Base-by-base conservation (phyloP, 2,329 filamentous ascomycete species). In the Colletotrichum chlorophyti region DNA sequence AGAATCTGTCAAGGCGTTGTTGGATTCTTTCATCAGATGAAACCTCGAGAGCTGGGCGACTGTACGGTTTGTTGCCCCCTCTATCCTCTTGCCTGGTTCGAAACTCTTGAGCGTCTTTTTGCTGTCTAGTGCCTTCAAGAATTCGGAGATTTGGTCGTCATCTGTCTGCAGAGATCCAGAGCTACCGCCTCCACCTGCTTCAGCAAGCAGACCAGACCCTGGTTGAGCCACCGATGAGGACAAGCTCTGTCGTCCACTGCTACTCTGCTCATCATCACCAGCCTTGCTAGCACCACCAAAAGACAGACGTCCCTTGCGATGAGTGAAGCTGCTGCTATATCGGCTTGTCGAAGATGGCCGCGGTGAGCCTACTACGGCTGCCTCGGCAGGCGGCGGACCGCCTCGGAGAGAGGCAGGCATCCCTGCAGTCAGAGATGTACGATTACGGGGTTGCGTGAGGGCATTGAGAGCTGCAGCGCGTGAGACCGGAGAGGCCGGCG, bases 241-340 rank as follows among this genome's bases (percentile, higher is more conserved):
- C 5, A 89, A 74, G 66, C 90, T 93, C 61, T 89, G 89, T 64
- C 89, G 88, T n/a, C 90, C 90, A 69, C 93, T 97, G 73, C 90
- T 92, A 31, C 79, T 80, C 68, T 91, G 89, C 65, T 93, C 90
- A 61, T 93, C 90, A 49, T 91, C 89, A 1, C 73, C 77, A 2
- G 78, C 79, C 62, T 83, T 88, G 68, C 88, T 91, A 17, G 85
- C 82, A 17, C 90, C 89, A 27, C 90, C 89, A 54, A 90, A 90
- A 0, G 93, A 96, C 21, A 88, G 85, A 40, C 93, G 86, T 24
- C 85, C 89, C 52, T 91, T 86, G 41, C 95, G 86, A 70, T 97
- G 92, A 6, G 89, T 91, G 68, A 99, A 99, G 68, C 93, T 97
- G 73, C 94, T 98, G 72, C 92, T 96, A 70, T 96, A 98, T 42